Conservation (phyloP, 495 filamentous ascomycete species). For the Glarea lozoyensis region DNA sequence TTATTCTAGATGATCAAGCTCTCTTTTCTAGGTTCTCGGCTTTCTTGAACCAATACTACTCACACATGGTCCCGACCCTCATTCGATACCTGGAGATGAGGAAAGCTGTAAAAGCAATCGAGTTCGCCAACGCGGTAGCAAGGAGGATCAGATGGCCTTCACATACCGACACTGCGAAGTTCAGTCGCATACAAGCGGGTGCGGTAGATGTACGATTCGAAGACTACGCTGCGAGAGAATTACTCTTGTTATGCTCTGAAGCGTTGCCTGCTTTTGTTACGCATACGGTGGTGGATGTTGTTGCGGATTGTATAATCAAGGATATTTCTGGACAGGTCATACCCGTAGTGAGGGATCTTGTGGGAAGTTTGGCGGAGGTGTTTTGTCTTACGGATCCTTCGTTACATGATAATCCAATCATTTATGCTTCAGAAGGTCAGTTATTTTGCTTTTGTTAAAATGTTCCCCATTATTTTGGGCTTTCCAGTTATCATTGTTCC, state of each 20-base stretch:
- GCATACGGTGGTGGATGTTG: slow-evolving; percentile 36
- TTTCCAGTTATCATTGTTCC: background rate
- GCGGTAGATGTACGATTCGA: slow-evolving; percentile 7
- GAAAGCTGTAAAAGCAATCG: slow-evolving; percentile 13
- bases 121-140: slow-evolving; percentile 11
- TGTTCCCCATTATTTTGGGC: background rate
- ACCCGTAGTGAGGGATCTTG: slow-evolving; percentile 35
- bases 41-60: slow-evolving; percentile 7
- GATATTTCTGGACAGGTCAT: slow-evolving; percentile 40
- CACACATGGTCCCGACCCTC: slow-evolving; percentile 9
- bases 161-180: slow-evolving; percentile 11
- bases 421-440: slow-evolving; percentile 56
- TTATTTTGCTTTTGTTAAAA: background rate
- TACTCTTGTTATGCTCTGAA: slow-evolving; percentile 23
- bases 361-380: slow-evolving; percentile 55
- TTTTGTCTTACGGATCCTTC: slow-evolving; percentile 61
- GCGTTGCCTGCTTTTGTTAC: slow-evolving; percentile 55
- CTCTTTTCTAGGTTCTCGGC: slow-evolving; percentile 9
- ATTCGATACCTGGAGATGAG: slow-evolving; percentile 13
- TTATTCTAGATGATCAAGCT: slow-evolving; percentile 10
- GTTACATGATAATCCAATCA: slow-evolving; percentile 54
- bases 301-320: slow-evolving; percentile 36
- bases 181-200: slow-evolving; percentile 6
- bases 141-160: slow-evolving; percentile 11
- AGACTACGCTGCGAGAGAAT: slow-evolving; percentile 10